phyloP scores from a whole-genome alignment of 164 flowering plant species.

The Berberis vulgaris region DNA sequence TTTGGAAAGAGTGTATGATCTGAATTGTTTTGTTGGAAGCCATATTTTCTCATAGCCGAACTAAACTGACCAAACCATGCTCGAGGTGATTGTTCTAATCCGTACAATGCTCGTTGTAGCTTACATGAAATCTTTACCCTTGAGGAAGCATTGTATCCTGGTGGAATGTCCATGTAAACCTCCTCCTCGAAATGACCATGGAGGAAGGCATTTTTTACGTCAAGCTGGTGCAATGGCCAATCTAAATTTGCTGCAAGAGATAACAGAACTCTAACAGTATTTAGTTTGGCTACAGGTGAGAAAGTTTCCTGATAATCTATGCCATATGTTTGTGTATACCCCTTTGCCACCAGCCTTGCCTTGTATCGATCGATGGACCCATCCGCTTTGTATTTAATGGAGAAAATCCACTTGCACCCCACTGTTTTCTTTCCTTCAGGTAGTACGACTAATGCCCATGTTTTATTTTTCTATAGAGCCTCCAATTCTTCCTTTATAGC shows the following conservation, averaged over 20 bases:
- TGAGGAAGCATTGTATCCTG: neutral
- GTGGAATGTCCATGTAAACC: neutral
- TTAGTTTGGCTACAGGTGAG: neutral
- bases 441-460: neutral
- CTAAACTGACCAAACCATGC: neutral
- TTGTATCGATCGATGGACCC: neutral
- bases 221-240: neutral
- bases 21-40: neutral
- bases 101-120: neutral
- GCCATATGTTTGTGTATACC: neutral
- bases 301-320: neutral
- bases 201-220: constrained; percentile 1
- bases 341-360: neutral
- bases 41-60: neutral
- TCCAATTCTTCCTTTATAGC: constrained; percentile 6
- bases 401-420: constrained; percentile 5
- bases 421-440: neutral
- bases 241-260: neutral
- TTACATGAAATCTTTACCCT: neutral
- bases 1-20: neutral
- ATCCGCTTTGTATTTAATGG: neutral
- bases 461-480: constrained; percentile 1
- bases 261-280: neutral
- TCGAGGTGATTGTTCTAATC: neutral
- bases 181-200: constrained; percentile 1